Percentiles rank a stretch among this genome's conserved stretches.
These are phyloP conservation scores for Schizochytrium sp. DNA, from an alignment of 108 stramenopile genomes.

Conservation along the genomic window DNA sequence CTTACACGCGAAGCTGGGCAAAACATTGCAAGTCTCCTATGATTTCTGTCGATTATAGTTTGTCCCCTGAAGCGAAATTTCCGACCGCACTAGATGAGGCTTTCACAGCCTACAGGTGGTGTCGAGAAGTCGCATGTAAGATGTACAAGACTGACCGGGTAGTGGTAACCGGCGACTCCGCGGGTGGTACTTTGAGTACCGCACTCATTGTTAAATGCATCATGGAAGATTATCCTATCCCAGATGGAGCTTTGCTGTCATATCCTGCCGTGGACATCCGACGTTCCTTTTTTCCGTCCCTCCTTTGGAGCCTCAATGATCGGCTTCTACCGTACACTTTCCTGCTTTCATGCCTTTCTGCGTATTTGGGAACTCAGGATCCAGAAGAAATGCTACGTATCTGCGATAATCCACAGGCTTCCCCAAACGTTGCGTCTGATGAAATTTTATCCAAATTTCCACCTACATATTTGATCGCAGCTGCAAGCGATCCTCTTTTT, in stretches of 20 bases:
- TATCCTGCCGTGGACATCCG: slow-evolving; percentile 41
- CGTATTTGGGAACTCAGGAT: slow-evolving; percentile 46
- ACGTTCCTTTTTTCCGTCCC: background rate
- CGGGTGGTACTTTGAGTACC: slow-evolving; percentile 5
- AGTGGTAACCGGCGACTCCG: slow-evolving; percentile 40
- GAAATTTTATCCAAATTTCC: slow-evolving; percentile 32
- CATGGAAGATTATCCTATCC: slow-evolving; percentile 41
- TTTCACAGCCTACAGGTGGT: slow-evolving; percentile 34
- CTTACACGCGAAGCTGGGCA: slow-evolving; percentile 41
- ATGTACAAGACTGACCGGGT: slow-evolving; percentile 24
- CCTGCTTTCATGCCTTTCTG: slow-evolving; percentile 30
- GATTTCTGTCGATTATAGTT: slow-evolving; percentile 20
- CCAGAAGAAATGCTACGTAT: background rate
- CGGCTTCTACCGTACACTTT: slow-evolving; percentile 15
- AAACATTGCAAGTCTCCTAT: slow-evolving; percentile 46
- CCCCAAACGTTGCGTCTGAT: background rate
- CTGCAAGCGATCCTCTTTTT: slow-evolving; percentile 41
- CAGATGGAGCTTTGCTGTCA: background rate
- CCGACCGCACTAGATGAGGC: slow-evolving; percentile 53
- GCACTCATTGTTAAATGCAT: slow-evolving; percentile 23
- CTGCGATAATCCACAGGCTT: slow-evolving; percentile 45
- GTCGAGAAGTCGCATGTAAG: background rate
- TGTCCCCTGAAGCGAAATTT: slow-evolving; percentile 22
- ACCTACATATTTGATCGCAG: background rate
- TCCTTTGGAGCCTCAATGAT: slow-evolving; percentile 47